Base-by-base conservation (phyloP, 208 protist species). In the Zelonia costaricensis region DNA sequence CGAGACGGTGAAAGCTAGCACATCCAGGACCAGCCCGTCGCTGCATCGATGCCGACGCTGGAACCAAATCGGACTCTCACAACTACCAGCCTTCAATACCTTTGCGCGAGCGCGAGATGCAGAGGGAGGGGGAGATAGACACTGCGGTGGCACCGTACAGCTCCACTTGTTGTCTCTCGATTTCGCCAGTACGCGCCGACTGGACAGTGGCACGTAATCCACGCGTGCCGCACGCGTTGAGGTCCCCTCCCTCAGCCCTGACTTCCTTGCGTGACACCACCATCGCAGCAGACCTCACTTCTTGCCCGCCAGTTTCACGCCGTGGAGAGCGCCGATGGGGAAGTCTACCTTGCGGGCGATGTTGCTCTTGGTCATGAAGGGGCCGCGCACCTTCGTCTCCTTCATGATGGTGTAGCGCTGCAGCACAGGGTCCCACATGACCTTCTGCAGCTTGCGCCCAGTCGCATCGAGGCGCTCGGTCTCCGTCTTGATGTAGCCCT, bases 401-500 rank as follows among this genome's bases (percentile, higher is more conserved):
- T 86, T 91, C 55, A 91, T 92, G 28, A 94, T 63, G 12, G 76
- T 86, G 47, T 90, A 66, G 8, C 82, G 76, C 69, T 92, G 83
- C 20, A 94, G 73, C 10, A 94, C 56, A 10, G 84, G 88, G 46
- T 94, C 88, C 72, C 80, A 94, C 56, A 87, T 71, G 4, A 86
- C 70, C 66, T 84, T 80, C 42, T 90, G 82, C 4, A 94, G 53
- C 47, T 94, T 94, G n/a, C 84, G 71, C 2, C 88, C 88, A 3
- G 88, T 92, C 1, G 78, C 83, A 35, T 94, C 88, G 6, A 92
- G 64, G 40, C 84, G 76, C 62, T 94, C 88, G 3, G 27, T 61
- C 27, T 91, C 82, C 0, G 84, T 92, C 54, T 94, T 94, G 38
- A 94, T 76, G 61, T 94, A 86, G 12, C 88, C 84, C 58, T 92